Conservation (phyloP, 306 rosid genomes). For the Sesbania bispinosa region DNA sequence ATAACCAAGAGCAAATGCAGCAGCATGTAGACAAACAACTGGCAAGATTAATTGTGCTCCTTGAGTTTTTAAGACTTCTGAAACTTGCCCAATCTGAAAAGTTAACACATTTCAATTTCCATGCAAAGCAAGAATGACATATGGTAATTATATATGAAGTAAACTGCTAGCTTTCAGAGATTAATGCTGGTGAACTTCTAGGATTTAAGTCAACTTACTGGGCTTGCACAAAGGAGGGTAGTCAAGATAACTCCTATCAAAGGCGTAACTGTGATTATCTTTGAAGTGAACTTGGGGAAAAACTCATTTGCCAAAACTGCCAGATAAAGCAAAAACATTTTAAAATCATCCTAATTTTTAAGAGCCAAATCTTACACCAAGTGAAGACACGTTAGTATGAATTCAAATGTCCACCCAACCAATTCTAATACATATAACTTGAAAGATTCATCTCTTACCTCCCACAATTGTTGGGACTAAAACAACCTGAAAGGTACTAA, state of each 20-base stretch:
- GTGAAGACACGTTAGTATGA: background rate
- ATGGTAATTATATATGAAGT: background rate
- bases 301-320: conserved; percentile 89
- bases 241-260: conserved; percentile 89
- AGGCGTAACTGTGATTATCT: conserved; percentile 70
- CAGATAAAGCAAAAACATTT: conserved; percentile 31
- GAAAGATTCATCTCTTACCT: conserved; percentile 57
- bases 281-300: conserved; percentile 90
- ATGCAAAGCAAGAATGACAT: conserved; percentile 8
- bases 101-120: conserved; percentile 17
- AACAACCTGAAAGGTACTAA: conserved; percentile 98
- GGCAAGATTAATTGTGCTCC: conserved; percentile 81
- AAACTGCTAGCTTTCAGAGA: conserved; percentile 7
- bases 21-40: conserved; percentile 75
- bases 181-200: background rate
- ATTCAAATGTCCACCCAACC: background rate
- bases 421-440: background rate
- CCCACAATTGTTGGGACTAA: conserved; percentile 84
- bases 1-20: conserved; percentile 86
- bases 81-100: conserved; percentile 83
- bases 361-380: conserved; percentile 18
- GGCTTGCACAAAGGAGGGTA: conserved; percentile 90
- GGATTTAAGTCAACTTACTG: conserved; percentile 52
- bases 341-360: conserved; percentile 4
- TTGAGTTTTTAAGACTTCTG: conserved; percentile 82